Percentiles rank a stretch among this genome's conserved stretches.
Conservation (phyloP, 1,284 basidiomycete genomes). For the Golubevia sp. region DNA sequence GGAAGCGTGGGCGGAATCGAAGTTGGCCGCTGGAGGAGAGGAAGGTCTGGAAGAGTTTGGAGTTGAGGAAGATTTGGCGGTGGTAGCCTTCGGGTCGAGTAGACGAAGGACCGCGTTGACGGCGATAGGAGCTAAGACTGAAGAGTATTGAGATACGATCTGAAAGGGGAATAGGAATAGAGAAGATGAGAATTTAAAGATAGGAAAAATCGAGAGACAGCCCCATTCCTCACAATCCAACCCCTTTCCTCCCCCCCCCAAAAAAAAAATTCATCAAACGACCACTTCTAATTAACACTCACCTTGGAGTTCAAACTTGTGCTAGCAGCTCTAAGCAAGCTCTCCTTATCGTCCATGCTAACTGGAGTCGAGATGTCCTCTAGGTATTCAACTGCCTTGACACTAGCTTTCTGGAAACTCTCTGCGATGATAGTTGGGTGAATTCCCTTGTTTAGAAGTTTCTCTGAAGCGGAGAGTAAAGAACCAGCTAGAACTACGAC, state of each 20-base stretch:
- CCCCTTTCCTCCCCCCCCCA: too few species aligned
- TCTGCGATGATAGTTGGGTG: slow-evolving; percentile 98
- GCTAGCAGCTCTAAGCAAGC: slow-evolving; percentile 86
- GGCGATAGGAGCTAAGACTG: slow-evolving; percentile 93
- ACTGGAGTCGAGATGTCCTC: slow-evolving; percentile 91
- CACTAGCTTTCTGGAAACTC: slow-evolving; percentile 88
- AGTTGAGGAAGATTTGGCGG: slow-evolving; percentile 5
- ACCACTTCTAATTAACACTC: too few species aligned
- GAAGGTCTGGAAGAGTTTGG: slow-evolving; percentile 2
- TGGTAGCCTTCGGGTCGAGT: slow-evolving; percentile 15
- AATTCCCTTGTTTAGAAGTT: slow-evolving; percentile 90
- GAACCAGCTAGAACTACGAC: slow-evolving; percentile 96
- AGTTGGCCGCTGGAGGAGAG: neutral
- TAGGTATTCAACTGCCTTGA: slow-evolving; percentile 91
- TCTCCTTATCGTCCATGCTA: slow-evolving; percentile 84
- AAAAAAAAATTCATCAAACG: too few species aligned
- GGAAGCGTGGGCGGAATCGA: neutral
- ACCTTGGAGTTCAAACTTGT: slow-evolving; percentile 97
- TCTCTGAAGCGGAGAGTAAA: slow-evolving; percentile 91
- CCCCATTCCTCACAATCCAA: too few species aligned
- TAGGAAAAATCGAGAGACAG: too few species aligned
- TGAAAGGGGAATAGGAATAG: slow-evolving; percentile 63
- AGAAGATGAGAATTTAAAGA: slow-evolving; percentile 1
- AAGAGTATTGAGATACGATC: slow-evolving; percentile 99
- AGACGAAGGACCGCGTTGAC: slow-evolving; percentile 78